These are phyloP conservation scores for Penicillium silybi DNA, from an alignment of 495 filamentous ascomycete species.

Conservation along the genomic window DNA sequence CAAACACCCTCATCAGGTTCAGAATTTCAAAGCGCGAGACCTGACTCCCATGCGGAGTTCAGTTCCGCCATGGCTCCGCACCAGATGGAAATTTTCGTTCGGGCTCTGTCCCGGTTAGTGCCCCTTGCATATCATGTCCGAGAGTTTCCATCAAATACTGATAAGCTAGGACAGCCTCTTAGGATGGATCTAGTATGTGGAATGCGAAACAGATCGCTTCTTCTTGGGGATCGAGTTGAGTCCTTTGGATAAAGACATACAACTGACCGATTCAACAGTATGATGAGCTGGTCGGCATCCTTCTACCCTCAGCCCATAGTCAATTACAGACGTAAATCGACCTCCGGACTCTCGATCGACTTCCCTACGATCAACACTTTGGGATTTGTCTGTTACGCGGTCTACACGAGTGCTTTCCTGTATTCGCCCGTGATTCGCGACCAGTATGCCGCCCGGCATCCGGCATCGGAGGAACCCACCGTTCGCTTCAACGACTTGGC, in stretches of 20 bases:
- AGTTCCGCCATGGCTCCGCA: constrained; percentile 6
- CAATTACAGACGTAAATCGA: constrained; percentile 71
- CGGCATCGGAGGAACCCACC: constrained; percentile 65
- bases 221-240: too few relatives aligned
- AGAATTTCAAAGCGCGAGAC: neutral
- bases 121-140: neutral
- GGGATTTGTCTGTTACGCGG: constrained; percentile 75
- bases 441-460: constrained; percentile 84
- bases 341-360: constrained; percentile 78
- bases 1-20: neutral
- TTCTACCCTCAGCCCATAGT: constrained; percentile 88
- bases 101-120: constrained; percentile 42
- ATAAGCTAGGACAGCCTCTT: constrained; percentile 28
- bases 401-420: constrained; percentile 69
- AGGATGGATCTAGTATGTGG: constrained; percentile 44
- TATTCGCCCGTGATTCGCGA: constrained; percentile 70
- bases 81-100: constrained; percentile 36
- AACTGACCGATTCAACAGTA: constrained; percentile 30
- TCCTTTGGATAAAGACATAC: neutral
- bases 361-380: constrained; percentile 79
- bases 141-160: constrained; percentile 2
- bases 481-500: constrained; percentile 87
- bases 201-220: neutral
- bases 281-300: constrained; percentile 74
- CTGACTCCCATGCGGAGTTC: neutral